A percentile compares a stretch with the other conserved stretches of the same genome.
These are phyloP conservation scores for Dactylellina cionopaga DNA, from an alignment of 2,329 filamentous ascomycete genomes.

Conservation along the genomic window DNA sequence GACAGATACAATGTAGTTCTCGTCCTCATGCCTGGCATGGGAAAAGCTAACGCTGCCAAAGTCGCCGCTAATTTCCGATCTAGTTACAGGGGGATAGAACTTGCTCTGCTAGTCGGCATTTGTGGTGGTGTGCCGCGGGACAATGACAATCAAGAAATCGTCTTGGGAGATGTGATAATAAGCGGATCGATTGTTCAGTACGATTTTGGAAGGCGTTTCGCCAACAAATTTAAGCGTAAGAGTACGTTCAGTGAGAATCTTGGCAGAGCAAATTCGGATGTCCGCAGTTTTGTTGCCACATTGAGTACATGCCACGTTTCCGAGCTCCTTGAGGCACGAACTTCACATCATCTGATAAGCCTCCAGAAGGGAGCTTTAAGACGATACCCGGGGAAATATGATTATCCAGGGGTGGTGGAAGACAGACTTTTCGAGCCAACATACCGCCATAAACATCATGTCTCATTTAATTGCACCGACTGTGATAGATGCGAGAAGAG, in stretches of 20 bases:
- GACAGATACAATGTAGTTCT: slow-evolving; percentile 61
- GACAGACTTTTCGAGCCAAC: slow-evolving; percentile 57
- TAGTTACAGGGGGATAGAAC: slow-evolving; percentile 58
- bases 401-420: slow-evolving; percentile 57
- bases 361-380: slow-evolving; percentile 51
- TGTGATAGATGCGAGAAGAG: slow-evolving; percentile 30
- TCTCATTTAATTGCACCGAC: slow-evolving; percentile 12
- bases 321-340: slow-evolving; percentile 41
- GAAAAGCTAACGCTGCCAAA: slow-evolving; percentile 56
- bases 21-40: slow-evolving; percentile 57
- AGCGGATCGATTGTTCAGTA: slow-evolving; percentile 56
- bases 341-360: slow-evolving; percentile 33
- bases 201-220: slow-evolving; percentile 56
- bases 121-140: slow-evolving; percentile 59
- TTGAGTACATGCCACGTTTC: slow-evolving; percentile 53
- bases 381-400: slow-evolving; percentile 44
- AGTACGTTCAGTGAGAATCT: slow-evolving; percentile 53
- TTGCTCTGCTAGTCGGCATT: slow-evolving; percentile 60
- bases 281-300: slow-evolving; percentile 56
- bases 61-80: slow-evolving; percentile 57
- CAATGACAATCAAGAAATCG: slow-evolving; percentile 20
- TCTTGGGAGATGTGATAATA: slow-evolving; percentile 55
- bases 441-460: slow-evolving; percentile 59
- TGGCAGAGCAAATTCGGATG: slow-evolving; percentile 56
- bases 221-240: slow-evolving; percentile 53